Conservation (phyloP, 1,139 yeast species). For the Suzukiozyma palmioleophila region DNA sequence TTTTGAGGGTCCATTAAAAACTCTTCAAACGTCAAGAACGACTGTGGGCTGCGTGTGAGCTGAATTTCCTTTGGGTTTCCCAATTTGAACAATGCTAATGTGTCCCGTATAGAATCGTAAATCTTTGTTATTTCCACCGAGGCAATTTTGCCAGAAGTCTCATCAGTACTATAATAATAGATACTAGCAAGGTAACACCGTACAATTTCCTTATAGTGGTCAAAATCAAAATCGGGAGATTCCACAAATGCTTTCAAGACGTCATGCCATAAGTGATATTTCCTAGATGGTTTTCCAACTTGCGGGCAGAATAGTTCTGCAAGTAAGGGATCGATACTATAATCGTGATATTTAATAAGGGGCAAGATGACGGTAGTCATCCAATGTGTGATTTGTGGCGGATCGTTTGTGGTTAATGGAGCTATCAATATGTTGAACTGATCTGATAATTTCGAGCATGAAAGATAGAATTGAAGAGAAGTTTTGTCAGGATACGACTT, state of each 20-base stretch:
- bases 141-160: constrained; percentile 14
- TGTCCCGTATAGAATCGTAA: constrained; percentile 26
- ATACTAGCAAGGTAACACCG: constrained; percentile 22
- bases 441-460: constrained; percentile 10
- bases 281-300: constrained; percentile 8
- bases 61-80: constrained; percentile 1
- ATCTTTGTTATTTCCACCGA: constrained; percentile 27
- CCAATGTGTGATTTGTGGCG: constrained; percentile 21
- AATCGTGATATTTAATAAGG: constrained; percentile 14
- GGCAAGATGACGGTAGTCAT: constrained; percentile 30
- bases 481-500: constrained; percentile 14
- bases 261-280: constrained; percentile 24
- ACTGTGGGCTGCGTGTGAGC: constrained; percentile 4
- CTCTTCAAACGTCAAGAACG: constrained; percentile 7
- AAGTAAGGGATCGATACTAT: constrained; percentile 22
- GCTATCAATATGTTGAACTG: constrained; percentile 19
- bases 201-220: constrained; percentile 13
- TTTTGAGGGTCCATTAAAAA: constrained; percentile 10
- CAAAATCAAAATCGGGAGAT: constrained; percentile 9
- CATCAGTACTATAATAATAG: constrained; percentile 21
- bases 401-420: constrained; percentile 19
- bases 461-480: constrained; percentile 14
- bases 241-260: constrained; percentile 16
- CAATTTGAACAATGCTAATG: constrained; percentile 13
- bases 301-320: constrained; percentile 22